Percentiles rank a stretch among this genome's conserved stretches.
phyloP scores from a whole-genome alignment of 306 rosid species.

The Oxytropis ochrocephala region DNA sequence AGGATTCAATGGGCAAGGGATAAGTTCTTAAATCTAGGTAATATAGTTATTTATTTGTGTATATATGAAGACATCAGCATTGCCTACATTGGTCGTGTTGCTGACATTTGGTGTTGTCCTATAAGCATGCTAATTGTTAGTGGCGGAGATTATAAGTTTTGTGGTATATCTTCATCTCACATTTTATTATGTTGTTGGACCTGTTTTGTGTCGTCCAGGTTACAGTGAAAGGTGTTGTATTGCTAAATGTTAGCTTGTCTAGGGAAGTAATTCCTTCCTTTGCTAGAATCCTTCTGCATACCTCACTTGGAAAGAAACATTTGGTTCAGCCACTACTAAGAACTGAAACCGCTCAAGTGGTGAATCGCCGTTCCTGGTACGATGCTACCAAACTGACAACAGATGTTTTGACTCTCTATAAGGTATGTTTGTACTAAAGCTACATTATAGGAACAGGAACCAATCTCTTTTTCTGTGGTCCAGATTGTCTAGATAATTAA shows the following conservation, averaged over 20 bases:
- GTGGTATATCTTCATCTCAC: background rate
- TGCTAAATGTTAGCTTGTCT: slow-evolving; percentile 77
- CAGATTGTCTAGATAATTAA: background rate
- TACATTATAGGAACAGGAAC: background rate
- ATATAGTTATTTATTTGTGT: background rate
- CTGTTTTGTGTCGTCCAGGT: slow-evolving; percentile 49
- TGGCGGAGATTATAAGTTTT: background rate
- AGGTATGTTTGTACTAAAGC: slow-evolving; percentile 43
- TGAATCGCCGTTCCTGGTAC: slow-evolving; percentile 90
- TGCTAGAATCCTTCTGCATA: slow-evolving; percentile 88
- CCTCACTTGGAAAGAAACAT: slow-evolving; percentile 95
- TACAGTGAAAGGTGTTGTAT: slow-evolving; percentile 65
- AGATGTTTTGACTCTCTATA: slow-evolving; percentile 69
- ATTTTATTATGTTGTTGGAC: background rate
- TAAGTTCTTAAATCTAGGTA: background rate
- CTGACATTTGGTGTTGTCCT: background rate
- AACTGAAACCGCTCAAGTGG: slow-evolving; percentile 88
- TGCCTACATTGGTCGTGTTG: background rate
- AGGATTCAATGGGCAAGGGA: background rate
- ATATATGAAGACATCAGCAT: background rate
- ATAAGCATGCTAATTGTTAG: background rate
- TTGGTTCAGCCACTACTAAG: slow-evolving; percentile 88
- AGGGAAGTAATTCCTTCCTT: slow-evolving; percentile 97
- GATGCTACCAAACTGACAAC: slow-evolving; percentile 79
- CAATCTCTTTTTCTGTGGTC: background rate